Conservation (phyloP, 371 early-diverging fungal species). For the Mucor irregularis region DNA sequence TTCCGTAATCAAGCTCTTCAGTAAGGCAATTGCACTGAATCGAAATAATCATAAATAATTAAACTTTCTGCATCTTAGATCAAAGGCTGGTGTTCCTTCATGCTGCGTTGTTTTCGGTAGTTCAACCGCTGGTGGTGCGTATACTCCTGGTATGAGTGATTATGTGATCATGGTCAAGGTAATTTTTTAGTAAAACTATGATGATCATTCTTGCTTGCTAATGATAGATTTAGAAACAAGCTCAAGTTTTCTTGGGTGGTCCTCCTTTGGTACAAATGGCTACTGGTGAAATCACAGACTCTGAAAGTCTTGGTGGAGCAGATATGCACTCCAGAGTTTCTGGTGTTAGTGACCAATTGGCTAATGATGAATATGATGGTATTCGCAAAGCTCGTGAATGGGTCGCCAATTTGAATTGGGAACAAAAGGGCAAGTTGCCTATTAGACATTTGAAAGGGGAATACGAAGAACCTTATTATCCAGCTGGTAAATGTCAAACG, state of each 20-base stretch:
- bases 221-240: slow-evolving; percentile 62
- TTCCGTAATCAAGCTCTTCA: slow-evolving; percentile 67
- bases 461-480: slow-evolving; percentile 63
- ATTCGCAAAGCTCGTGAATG: slow-evolving; percentile 71
- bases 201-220: too few species aligned
- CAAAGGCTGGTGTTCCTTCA: slow-evolving; percentile 69
- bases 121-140: slow-evolving; percentile 81
- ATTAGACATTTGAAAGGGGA: slow-evolving; percentile 47
- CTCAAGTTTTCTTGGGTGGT: slow-evolving; percentile 75
- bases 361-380: slow-evolving; percentile 65
- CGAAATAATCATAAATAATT: too few species aligned
- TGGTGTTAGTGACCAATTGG: slow-evolving; percentile 67
- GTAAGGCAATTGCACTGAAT: slow-evolving; percentile 27
- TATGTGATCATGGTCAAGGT: slow-evolving; percentile 77
- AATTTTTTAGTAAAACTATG: background rate
- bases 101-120: slow-evolving; percentile 75
- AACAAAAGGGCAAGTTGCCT: slow-evolving; percentile 56
- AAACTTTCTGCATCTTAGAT: slow-evolving; percentile 44
- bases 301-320: slow-evolving; percentile 75
- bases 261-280: slow-evolving; percentile 81
- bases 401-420: slow-evolving; percentile 66
- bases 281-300: slow-evolving; percentile 73
- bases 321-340: slow-evolving; percentile 76
- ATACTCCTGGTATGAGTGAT: slow-evolving; percentile 76
- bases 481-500: slow-evolving; percentile 30